These are phyloP conservation scores for Herpetomonas tarakana DNA, from an alignment of 208 protist genomes.

Conservation along the genomic window DNA sequence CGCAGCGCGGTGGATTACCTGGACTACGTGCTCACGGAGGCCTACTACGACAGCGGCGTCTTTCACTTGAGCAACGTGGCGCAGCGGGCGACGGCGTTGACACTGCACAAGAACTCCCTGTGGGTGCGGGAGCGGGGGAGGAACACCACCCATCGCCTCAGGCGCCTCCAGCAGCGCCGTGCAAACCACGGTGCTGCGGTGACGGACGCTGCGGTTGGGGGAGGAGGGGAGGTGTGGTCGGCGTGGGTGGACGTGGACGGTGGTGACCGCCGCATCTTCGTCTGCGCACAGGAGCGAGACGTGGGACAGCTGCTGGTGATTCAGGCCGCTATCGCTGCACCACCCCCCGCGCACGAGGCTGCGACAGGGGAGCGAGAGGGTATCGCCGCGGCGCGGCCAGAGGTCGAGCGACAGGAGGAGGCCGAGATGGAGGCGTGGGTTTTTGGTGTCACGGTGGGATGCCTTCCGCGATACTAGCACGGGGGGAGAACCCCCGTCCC, in stretches of 20 bases:
- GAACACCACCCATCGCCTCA: not conserved
- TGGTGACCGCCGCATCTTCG: constrained; percentile 18
- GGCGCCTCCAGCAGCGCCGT: not conserved
- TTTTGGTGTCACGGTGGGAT: constrained; percentile 13
- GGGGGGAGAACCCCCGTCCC: too few species aligned
- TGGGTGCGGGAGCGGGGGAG: constrained; percentile 8
- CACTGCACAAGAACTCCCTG: not conserved
- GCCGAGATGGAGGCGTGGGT: constrained; percentile 31
- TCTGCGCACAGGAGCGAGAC: constrained; percentile 40
- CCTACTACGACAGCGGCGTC: constrained; percentile 48
- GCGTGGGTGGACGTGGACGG: constrained; percentile 48
- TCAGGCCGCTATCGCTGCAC: constrained; percentile 28
- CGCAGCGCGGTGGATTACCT: constrained; percentile 63
- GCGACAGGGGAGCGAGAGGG: not conserved
- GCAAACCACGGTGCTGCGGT: not conserved
- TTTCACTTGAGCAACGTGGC: constrained; percentile 33
- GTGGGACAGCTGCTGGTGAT: constrained; percentile 59
- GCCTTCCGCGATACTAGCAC: constrained; percentile 10
- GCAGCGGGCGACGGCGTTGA: constrained; percentile 2
- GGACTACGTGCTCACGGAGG: constrained; percentile 60
- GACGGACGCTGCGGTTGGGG: not conserved
- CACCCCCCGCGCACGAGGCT: constrained; percentile 10
- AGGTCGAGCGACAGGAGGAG: constrained; percentile 4
- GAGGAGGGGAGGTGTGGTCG: constrained; percentile 28
- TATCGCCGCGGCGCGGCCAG: not conserved